phyloP scores from a whole-genome alignment of 495 filamentous ascomycete genomes.

The Aspergillus leporis region DNA sequence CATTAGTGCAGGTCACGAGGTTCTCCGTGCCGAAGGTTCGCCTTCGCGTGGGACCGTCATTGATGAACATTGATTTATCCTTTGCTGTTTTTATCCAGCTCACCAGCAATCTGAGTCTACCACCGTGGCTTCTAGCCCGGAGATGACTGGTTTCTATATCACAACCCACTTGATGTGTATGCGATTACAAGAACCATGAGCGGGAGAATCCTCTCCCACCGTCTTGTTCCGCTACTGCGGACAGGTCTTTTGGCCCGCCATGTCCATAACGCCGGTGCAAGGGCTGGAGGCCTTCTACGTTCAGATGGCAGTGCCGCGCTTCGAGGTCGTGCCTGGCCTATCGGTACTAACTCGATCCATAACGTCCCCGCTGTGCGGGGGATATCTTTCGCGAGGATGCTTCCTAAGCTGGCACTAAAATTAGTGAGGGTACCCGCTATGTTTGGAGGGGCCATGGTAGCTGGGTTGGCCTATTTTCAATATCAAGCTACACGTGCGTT shows the following conservation, averaged over 20 bases:
- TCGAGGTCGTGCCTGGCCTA: conserved; percentile 68
- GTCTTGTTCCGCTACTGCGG: conserved; percentile 65
- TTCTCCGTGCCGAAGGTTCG: conserved; percentile 14
- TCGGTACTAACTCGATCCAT: conserved; percentile 75
- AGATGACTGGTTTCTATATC: conserved; percentile 21
- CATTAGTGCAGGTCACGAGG: conserved; percentile 42
- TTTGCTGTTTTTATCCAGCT: background rate
- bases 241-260: conserved; percentile 64
- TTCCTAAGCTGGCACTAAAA: conserved; percentile 89
- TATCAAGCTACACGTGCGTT: conserved; percentile 89
- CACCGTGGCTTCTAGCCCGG: conserved; percentile 19
- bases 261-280: conserved; percentile 58
- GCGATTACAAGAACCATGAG: conserved; percentile 62
- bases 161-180: conserved; percentile 31
- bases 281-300: conserved; percentile 69
- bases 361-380: conserved; percentile 76
- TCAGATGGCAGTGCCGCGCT: conserved; percentile 61
- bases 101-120: conserved; percentile 11
- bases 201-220: conserved; percentile 76
- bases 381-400: conserved; percentile 79
- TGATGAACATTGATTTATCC: conserved; percentile 13
- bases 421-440: conserved; percentile 84
- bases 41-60: background rate
- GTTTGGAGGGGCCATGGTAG: conserved; percentile 85
- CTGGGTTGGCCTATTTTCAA: conserved; percentile 86